Evolutionary conservation across 2,329 filamentous ascomycete genomes (phyloP), one percentile per base, ranked within the genome.

Genomic region (Lachnellula cervina): DNA sequence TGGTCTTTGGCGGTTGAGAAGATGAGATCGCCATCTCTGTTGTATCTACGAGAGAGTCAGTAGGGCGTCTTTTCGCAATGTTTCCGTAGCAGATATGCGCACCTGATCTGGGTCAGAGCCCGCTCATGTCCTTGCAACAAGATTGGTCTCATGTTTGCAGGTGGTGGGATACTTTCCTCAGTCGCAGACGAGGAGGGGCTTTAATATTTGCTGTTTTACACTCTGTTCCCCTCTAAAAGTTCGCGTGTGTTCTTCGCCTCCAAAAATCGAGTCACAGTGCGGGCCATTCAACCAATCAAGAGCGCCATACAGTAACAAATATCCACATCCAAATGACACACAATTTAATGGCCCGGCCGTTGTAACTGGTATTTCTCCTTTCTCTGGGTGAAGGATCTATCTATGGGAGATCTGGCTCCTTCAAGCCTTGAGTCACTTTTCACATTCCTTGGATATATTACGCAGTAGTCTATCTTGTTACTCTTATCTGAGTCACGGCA

Each of bases 1-100:
- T 97, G 93, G 76, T 97, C 93, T 79, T 97, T 97, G 67, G 90
- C 84, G 59, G 91, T 89, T 62, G 92, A 96, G 80, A 97, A 97
- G 72, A 97, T 86, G 65, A 97, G 83, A 73, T 99, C 94, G 77
- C 94, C 94, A 77, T 99, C 94, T 75, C 85, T 84, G 77, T 92
- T 95, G 79, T 90, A 96, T 73, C 87, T 90, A 40, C 34, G 47
- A 37, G 16, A 48, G 6, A 37, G 55, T 68, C 56, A 69, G 60
- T 58, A 59, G 60, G 21, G 44, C 54, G 23, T 16, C 28, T 46
- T 52, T 54, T 47, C 51, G 56, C 47, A 37, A 54, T n/a, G 7
- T 42, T 55, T 52, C 4, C 28, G 11, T 11, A 32, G 46, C 35
- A 48, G 49, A 45, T 25, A 40, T 60, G 61, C 79, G 69, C 80